Evolutionary conservation across 2,329 filamentous ascomycete species (phyloP).

Genomic region (Aaosphaeria pasadenensis): DNA sequence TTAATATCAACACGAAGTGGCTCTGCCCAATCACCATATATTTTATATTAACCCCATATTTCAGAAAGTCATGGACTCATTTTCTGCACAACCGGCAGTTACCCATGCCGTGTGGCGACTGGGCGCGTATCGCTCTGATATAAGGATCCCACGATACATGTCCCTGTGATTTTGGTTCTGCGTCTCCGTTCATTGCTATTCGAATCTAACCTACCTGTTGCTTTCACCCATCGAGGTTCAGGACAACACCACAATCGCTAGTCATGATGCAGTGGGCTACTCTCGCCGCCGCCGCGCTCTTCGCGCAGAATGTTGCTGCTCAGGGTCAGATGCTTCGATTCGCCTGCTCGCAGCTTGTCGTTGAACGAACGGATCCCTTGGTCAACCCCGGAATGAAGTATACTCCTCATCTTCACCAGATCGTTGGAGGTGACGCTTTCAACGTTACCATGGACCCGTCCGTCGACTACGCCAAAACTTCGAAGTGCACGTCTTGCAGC

Average conservation of each 20-base stretch:
- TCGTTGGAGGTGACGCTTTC: slow-evolving; percentile 32
- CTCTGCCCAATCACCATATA: slow-evolving; percentile 23
- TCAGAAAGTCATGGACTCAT: slow-evolving; percentile 18
- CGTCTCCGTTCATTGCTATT: slow-evolving; percentile 14
- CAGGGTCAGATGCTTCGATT: slow-evolving; percentile 30
- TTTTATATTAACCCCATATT: slow-evolving; percentile 29
- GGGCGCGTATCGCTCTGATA: slow-evolving; percentile 12
- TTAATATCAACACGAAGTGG: slow-evolving; percentile 16
- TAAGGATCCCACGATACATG: slow-evolving; percentile 23
- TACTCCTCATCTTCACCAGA: slow-evolving; percentile 35
- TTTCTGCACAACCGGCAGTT: slow-evolving; percentile 25
- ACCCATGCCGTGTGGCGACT: slow-evolving; percentile 12
- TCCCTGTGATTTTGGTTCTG: slow-evolving; percentile 5
- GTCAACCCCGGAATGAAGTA: slow-evolving; percentile 34
- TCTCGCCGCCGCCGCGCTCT: slow-evolving; percentile 19
- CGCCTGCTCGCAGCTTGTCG: slow-evolving; percentile 33
- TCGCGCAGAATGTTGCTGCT: slow-evolving; percentile 21
- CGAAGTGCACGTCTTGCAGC: slow-evolving; percentile 32
- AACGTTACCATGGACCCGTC: slow-evolving; percentile 32
- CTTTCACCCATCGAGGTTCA: slow-evolving; percentile 3
- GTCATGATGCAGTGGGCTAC: slow-evolving; percentile 29
- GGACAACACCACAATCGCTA: slow-evolving; percentile 7
- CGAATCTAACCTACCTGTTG: slow-evolving; percentile 4
- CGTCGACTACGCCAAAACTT: slow-evolving; percentile 16
- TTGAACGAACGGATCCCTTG: slow-evolving; percentile 31